A percentile compares a stretch with the other conserved stretches of the same genome.
These are phyloP conservation scores for Acidiella bohemica DNA, from an alignment of 495 filamentous ascomycete species.

Conservation along the genomic window DNA sequence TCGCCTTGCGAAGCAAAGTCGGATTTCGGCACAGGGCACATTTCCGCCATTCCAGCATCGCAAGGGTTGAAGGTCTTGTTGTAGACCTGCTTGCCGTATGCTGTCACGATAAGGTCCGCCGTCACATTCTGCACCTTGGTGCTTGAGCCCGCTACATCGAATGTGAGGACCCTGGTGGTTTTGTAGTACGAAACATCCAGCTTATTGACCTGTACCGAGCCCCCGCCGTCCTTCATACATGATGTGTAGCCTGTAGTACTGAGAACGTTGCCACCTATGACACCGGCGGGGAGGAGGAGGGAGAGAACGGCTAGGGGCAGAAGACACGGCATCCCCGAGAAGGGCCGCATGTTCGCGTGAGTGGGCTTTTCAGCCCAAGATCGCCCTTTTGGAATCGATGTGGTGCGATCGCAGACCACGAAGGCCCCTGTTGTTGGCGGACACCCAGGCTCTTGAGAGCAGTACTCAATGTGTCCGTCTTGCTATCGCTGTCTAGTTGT, in stretches of 20 bases:
- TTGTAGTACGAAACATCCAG: slow-evolving; percentile 71
- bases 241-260: slow-evolving; percentile 66
- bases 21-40: slow-evolving; percentile 77
- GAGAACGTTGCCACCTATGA: slow-evolving; percentile 54
- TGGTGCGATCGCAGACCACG: not conserved
- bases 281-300: slow-evolving; percentile 32
- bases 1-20: slow-evolving; percentile 57
- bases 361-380: too few species aligned
- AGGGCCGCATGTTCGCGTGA: slow-evolving; percentile 15
- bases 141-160: slow-evolving; percentile 75
- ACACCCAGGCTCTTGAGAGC: not conserved
- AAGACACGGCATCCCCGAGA: not conserved
- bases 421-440: too few species aligned
- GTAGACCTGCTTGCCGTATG: slow-evolving; percentile 79
- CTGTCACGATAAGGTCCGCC: slow-evolving; percentile 62
- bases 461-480: not conserved
- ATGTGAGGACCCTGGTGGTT: slow-evolving; percentile 53
- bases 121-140: slow-evolving; percentile 63
- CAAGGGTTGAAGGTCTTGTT: slow-evolving; percentile 74
- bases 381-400: too few species aligned
- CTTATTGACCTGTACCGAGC: slow-evolving; percentile 55
- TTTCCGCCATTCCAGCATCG: slow-evolving; percentile 50
- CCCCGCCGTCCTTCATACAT: slow-evolving; percentile 53
- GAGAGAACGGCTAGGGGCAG: slow-evolving; percentile 24
- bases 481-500: too few species aligned